Percentiles rank a stretch among this genome's conserved stretches.
These are phyloP conservation scores for Penicillium brasilianum DNA, from an alignment of 2,329 filamentous ascomycete genomes.

Conservation along the genomic window DNA sequence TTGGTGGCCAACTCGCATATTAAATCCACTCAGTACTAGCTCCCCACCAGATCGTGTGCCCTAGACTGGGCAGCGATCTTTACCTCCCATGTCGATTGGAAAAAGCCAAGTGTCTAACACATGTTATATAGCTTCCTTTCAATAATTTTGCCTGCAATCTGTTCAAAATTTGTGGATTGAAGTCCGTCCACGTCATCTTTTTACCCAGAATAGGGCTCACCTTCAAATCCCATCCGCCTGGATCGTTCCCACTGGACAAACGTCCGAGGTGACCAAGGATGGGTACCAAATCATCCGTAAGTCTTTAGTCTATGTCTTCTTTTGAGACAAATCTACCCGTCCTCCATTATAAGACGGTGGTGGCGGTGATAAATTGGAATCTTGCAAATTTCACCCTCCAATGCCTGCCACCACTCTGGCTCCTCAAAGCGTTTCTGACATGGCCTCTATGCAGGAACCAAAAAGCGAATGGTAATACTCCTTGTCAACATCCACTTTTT, in stretches of 20 bases:
- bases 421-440: slow-evolving; percentile 24
- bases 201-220: slow-evolving; percentile 20
- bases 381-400: neutral
- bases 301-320: slow-evolving; percentile 3
- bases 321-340: neutral
- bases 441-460: slow-evolving; percentile 29
- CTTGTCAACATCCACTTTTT: slow-evolving; percentile 1
- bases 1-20: slow-evolving; percentile 5
- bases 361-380: neutral
- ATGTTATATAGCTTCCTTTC: neutral
- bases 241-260: slow-evolving; percentile 12
- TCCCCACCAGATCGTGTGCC: slow-evolving; percentile 11
- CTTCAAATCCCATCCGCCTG: slow-evolving; percentile 13
- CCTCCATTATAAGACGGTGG: neutral
- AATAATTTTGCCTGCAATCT: neutral
- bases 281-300: slow-evolving; percentile 26
- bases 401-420: no score
- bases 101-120: neutral
- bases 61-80: slow-evolving; percentile 4
- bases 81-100: slow-evolving; percentile 7
- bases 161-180: slow-evolving; percentile 4
- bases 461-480: slow-evolving; percentile 32
- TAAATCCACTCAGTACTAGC: slow-evolving; percentile 17
- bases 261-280: slow-evolving; percentile 19
- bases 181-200: slow-evolving; percentile 7